Conservation (phyloP, 306 rosid genomes). For the Malus sylvestris region DNA sequence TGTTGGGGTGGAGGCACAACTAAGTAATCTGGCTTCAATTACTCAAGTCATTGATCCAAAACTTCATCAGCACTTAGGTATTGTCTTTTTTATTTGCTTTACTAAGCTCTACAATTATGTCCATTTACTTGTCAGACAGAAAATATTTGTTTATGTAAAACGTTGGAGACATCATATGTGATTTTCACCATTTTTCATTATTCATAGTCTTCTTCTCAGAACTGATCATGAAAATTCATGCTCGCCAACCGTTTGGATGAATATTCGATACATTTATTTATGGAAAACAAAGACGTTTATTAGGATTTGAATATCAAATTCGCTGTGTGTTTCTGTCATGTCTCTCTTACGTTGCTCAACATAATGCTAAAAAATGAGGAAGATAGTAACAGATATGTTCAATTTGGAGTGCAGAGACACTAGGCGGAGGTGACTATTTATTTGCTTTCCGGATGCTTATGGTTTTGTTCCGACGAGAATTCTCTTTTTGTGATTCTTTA, state of each 20-base stretch:
- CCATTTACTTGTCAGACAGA: background rate
- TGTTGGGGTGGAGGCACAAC: slow-evolving; percentile 87
- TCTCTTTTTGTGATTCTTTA: slow-evolving; percentile 93
- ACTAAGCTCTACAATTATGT: background rate
- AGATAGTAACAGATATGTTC: slow-evolving; percentile 17
- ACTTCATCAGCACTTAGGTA: slow-evolving; percentile 97
- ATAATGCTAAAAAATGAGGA: slow-evolving; percentile 1
- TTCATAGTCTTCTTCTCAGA: background rate
- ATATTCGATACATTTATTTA: background rate
- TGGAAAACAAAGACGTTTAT: background rate
- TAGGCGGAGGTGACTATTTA: slow-evolving; percentile 95
- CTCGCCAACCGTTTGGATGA: background rate
- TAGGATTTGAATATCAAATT: background rate
- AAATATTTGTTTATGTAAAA: too few species aligned
- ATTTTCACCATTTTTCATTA: background rate
- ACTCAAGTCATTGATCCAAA: slow-evolving; percentile 96
- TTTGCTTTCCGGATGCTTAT: slow-evolving; percentile 99
- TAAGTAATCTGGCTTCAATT: slow-evolving; percentile 71
- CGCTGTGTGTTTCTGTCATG: background rate
- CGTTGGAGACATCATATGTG: background rate
- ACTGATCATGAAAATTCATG: background rate
- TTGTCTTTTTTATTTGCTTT: background rate
- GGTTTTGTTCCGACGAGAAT: slow-evolving; percentile 97
- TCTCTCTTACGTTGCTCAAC: slow-evolving; percentile 8
- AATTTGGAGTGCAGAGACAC: slow-evolving; percentile 61